A percentile compares a stretch with the other conserved stretches of the same genome.
Conservation (phyloP, 768 basidiomycete genomes). For the Lentinula aciculospora region DNA sequence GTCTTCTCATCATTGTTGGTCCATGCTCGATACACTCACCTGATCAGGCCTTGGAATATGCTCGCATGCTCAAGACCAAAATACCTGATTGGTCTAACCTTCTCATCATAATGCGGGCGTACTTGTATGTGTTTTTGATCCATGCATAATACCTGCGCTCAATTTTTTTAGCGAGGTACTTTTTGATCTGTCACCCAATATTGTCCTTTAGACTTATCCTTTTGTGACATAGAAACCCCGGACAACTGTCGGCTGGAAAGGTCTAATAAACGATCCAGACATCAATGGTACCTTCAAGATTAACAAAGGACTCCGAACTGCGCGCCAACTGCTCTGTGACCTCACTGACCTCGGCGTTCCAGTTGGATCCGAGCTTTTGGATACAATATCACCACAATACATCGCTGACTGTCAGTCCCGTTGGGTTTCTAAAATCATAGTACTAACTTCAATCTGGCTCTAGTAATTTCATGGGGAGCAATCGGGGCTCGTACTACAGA, state of each 20-base stretch:
- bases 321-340: conserved; percentile 86
- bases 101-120: conserved; percentile 92
- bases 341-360: conserved; percentile 87
- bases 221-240: conserved; percentile 70
- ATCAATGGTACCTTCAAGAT: conserved; percentile 94
- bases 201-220: background rate
- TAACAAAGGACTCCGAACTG: conserved; percentile 91
- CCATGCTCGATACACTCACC: conserved; percentile 94
- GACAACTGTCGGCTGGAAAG: conserved; percentile 98
- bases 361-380: conserved; percentile 91
- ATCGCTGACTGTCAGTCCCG: conserved; percentile 61
- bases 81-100: conserved; percentile 68
- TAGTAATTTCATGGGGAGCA: conserved; percentile 89
- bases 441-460: conserved; percentile 11
- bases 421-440: background rate
- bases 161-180: conserved; percentile 27
- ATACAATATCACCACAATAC: conserved; percentile 80
- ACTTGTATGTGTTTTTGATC: conserved; percentile 67
- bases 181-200: background rate
- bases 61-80: conserved; percentile 63
- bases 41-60: conserved; percentile 81
- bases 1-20: conserved; percentile 87
- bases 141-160: conserved; percentile 5
- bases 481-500: conserved; percentile 98
- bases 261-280: conserved; percentile 85